Conservation (phyloP, 805 yeast genomes). For the Cyberlindnera suaveolens region DNA sequence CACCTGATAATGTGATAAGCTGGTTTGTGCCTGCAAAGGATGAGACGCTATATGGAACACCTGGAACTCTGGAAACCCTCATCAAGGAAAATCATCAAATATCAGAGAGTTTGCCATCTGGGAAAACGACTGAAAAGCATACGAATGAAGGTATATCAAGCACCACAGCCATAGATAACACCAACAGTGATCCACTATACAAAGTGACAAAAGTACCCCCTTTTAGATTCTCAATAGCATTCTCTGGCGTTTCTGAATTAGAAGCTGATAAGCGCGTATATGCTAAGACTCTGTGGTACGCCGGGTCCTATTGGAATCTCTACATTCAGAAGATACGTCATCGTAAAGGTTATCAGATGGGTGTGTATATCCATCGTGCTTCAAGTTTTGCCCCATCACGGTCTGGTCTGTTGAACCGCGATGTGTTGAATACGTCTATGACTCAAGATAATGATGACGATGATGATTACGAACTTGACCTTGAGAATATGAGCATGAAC, state of each 20-base stretch:
- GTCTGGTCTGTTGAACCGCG: conserved; percentile 35
- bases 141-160: not conserved
- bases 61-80: conserved; percentile 28
- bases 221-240: conserved; percentile 46
- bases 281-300: conserved; percentile 49
- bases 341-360: conserved; percentile 42
- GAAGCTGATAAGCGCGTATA: conserved; percentile 42
- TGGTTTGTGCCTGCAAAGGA: conserved; percentile 43
- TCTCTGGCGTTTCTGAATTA: conserved; percentile 40
- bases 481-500: not conserved
- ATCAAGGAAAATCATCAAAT: conserved; percentile 21
- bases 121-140: conserved; percentile 17
- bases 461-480: conserved; percentile 2
- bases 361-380: conserved; percentile 51
- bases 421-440: conserved; percentile 22
- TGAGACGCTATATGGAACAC: conserved; percentile 41
- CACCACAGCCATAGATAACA: not conserved
- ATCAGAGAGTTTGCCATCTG: conserved; percentile 12
- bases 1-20: conserved; percentile 24
- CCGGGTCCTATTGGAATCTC: conserved; percentile 56
- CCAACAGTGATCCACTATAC: conserved; percentile 13
- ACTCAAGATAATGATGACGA: conserved; percentile 8
- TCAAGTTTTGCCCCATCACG: conserved; percentile 31
- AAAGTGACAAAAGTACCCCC: conserved; percentile 45
- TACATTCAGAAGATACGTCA: conserved; percentile 44